Percentiles rank a stretch among this genome's conserved stretches.
phyloP scores from a whole-genome alignment of 2,329 filamentous ascomycete species.

The Cercospora sojina region DNA sequence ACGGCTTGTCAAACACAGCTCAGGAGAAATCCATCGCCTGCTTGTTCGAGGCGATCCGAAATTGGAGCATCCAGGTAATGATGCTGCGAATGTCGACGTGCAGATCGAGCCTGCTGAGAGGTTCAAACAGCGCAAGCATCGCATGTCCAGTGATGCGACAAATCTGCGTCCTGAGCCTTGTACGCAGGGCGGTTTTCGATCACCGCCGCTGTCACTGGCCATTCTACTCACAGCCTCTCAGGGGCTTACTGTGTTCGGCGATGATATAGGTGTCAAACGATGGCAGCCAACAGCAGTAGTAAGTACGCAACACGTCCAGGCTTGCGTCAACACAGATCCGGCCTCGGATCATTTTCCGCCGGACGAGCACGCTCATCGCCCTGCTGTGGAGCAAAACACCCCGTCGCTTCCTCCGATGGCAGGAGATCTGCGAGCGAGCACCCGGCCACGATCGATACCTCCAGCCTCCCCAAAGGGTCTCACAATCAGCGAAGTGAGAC shows the following conservation, averaged over 20 bases:
- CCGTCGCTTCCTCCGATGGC: no score
- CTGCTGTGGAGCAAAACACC: no score
- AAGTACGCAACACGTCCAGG: not conserved
- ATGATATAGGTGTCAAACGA: not conserved
- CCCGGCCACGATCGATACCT: not conserved
- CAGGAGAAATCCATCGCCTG: not conserved
- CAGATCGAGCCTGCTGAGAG: not conserved
- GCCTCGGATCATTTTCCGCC: not conserved
- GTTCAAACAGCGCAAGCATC: not conserved
- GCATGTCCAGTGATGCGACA: not conserved
- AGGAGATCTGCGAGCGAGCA: not conserved
- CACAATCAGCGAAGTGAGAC: not conserved
- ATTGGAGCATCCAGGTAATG: not conserved
- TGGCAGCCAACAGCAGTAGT: not conserved
- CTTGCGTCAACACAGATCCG: not conserved
- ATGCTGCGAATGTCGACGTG: not conserved
- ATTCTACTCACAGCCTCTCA: not conserved
- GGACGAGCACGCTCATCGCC: not conserved
- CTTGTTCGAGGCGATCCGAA: not conserved
- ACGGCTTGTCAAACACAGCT: not conserved
- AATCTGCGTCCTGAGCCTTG: not conserved
- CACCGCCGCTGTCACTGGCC: not conserved
- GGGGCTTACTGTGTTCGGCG: not conserved
- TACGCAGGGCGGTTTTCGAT: not conserved
- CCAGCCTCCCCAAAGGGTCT: slow-evolving; percentile 4